Percentiles rank a stretch among this genome's conserved stretches.
phyloP scores from a whole-genome alignment of 2,329 filamentous ascomycete species.

The Sporothrix phasma region DNA sequence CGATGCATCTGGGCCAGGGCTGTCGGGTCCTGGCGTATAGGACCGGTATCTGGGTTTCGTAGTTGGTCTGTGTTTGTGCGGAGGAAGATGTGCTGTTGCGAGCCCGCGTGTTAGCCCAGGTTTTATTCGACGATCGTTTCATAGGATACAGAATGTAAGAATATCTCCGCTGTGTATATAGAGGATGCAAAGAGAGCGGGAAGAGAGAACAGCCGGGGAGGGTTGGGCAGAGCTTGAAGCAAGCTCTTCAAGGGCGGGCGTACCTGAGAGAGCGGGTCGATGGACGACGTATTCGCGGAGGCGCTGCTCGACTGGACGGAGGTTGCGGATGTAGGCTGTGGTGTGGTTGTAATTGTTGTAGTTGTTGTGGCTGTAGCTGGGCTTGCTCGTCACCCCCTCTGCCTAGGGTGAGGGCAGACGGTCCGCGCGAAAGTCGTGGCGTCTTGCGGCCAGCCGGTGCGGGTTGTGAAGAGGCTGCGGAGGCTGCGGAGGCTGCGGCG shows the following conservation, averaged over 20 bases:
- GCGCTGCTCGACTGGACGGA: slow-evolving; percentile 12
- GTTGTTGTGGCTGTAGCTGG: neutral
- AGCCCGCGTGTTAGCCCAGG: neutral
- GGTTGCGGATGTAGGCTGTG: slow-evolving; percentile 8
- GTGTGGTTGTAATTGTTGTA: neutral
- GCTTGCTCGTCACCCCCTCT: neutral
- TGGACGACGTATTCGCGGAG: slow-evolving; percentile 17
- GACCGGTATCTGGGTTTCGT: slow-evolving; percentile 47
- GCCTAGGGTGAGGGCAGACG: neutral
- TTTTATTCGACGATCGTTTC: neutral
- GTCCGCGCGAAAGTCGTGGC: slow-evolving; percentile 5
- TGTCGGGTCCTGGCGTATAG: slow-evolving; percentile 39
- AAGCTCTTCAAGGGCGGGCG: neutral
- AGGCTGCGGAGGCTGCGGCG: neutral
- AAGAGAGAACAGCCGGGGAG: neutral
- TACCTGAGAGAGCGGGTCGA: slow-evolving; percentile 27
- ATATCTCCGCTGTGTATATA: neutral
- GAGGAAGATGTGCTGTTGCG: slow-evolving; percentile 48
- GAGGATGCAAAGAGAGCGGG: neutral
- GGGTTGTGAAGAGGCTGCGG: neutral
- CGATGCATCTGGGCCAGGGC: slow-evolving; percentile 26
- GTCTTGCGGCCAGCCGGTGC: neutral
- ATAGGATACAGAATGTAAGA: neutral
- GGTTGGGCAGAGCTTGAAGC: neutral
- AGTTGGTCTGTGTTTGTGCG: slow-evolving; percentile 56